Conservation (phyloP, 768 basidiomycete species). For the Candolleomyces efflorescens region DNA sequence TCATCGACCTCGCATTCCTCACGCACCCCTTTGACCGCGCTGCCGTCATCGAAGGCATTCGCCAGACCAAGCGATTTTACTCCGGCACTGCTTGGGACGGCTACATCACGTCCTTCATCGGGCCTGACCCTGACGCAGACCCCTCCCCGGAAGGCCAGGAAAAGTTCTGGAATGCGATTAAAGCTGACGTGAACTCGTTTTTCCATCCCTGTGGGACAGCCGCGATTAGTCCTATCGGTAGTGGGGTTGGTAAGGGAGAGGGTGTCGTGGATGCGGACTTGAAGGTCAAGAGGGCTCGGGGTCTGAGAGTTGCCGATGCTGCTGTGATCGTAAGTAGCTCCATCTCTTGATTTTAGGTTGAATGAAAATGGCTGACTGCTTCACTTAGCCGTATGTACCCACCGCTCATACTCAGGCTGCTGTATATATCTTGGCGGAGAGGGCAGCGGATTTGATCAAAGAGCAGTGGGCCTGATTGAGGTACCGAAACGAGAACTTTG, state of each 20-base stretch:
- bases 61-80: conserved; percentile 4
- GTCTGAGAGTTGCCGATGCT: conserved; percentile 1
- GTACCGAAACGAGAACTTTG: no score
- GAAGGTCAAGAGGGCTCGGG: background rate
- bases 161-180: conserved; percentile 1
- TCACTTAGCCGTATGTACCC: conserved; percentile 12
- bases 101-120: background rate
- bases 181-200: conserved; percentile 1
- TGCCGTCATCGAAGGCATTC: conserved; percentile 3
- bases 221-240: background rate
- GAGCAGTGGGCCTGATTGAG: background rate
- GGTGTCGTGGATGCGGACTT: conserved; percentile 1
- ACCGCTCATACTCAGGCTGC: conserved; percentile 14
- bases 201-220: conserved; percentile 3
- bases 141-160: conserved; percentile 1
- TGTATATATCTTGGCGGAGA: conserved; percentile 3
- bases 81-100: conserved; percentile 1
- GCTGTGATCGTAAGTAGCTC: conserved; percentile 4
- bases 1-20: conserved; percentile 7
- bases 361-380: background rate
- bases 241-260: conserved; percentile 1
- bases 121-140: conserved; percentile 2
- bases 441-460: background rate
- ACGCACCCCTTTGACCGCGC: conserved; percentile 1
- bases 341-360: background rate